These are phyloP conservation scores for Litsea cubeba DNA, from an alignment of 164 flowering plant species.

Conservation along the genomic window DNA sequence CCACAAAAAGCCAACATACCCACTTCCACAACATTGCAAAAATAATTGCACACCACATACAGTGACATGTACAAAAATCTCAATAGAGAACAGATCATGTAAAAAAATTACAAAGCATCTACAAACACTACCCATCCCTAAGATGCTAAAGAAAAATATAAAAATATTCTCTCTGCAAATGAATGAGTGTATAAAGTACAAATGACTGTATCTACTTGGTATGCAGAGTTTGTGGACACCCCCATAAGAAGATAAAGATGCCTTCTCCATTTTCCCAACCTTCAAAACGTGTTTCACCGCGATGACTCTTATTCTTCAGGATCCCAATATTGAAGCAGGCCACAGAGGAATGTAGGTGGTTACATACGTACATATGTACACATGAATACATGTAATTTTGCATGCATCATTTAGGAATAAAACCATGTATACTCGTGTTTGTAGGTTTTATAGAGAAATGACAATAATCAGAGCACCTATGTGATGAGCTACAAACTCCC, in stretches of 20 bases:
- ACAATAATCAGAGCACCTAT: no score
- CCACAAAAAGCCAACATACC: neutral
- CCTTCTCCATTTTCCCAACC: neutral
- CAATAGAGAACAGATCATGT: neutral
- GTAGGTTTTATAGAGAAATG: no score
- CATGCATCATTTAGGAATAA: neutral
- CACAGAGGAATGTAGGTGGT: neutral
- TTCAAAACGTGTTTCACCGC: neutral
- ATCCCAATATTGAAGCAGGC: neutral
- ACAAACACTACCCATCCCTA: neutral
- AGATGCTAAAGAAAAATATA: neutral
- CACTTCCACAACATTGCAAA: neutral
- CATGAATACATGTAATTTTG: neutral
- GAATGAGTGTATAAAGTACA: slow-evolving; percentile 2
- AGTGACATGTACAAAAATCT: neutral
- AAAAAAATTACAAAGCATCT: neutral
- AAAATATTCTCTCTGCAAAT: slow-evolving; percentile 2
- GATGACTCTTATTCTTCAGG: neutral
- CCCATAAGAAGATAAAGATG: neutral
- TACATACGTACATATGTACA: slow-evolving; percentile 2
- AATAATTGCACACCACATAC: neutral
- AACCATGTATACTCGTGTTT: no score
- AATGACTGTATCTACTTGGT: neutral
- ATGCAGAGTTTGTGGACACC: neutral
- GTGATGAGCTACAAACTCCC: no score